A percentile compares a stretch with the other conserved stretches of the same genome.
Evolutionary conservation across 1,284 basidiomycete species (phyloP).

Genomic region (Austroboletus novae-zelandiae): DNA sequence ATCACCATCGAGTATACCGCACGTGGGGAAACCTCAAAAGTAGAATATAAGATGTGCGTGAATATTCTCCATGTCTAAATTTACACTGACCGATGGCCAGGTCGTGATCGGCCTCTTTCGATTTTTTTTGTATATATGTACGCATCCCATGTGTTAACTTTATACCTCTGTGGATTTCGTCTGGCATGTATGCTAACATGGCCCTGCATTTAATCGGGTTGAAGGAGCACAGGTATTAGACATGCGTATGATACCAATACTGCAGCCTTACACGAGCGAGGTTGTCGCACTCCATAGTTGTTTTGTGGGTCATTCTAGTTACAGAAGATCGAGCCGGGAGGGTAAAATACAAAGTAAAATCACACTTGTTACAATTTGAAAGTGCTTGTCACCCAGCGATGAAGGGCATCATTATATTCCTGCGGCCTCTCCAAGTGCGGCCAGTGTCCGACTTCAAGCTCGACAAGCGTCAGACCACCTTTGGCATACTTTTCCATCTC

Average conservation of each 20-base stretch:
- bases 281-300: background rate
- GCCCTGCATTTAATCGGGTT: slow-evolving; percentile 6
- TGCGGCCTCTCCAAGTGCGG: slow-evolving; percentile 27
- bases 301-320: background rate
- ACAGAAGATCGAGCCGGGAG: background rate
- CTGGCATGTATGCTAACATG: background rate
- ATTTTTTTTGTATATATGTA: background rate
- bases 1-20: slow-evolving; percentile 76
- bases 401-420: slow-evolving; percentile 31
- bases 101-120: slow-evolving; percentile 47
- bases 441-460: slow-evolving; percentile 35
- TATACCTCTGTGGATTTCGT: slow-evolving; percentile 8
- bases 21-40: slow-evolving; percentile 35
- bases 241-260: slow-evolving; percentile 4
- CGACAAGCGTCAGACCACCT: slow-evolving; percentile 25
- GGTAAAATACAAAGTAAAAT: background rate
- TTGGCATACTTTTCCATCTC: slow-evolving; percentile 29
- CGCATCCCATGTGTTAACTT: slow-evolving; percentile 1
- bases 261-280: background rate
- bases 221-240: slow-evolving; percentile 27
- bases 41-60: slow-evolving; percentile 82
- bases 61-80: slow-evolving; percentile 26
- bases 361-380: slow-evolving; percentile 14
- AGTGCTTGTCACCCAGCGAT: slow-evolving; percentile 24
- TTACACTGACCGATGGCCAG: slow-evolving; percentile 69